Conservation (phyloP, 1,139 yeast species). For the Meyerozyma sp. region DNA sequence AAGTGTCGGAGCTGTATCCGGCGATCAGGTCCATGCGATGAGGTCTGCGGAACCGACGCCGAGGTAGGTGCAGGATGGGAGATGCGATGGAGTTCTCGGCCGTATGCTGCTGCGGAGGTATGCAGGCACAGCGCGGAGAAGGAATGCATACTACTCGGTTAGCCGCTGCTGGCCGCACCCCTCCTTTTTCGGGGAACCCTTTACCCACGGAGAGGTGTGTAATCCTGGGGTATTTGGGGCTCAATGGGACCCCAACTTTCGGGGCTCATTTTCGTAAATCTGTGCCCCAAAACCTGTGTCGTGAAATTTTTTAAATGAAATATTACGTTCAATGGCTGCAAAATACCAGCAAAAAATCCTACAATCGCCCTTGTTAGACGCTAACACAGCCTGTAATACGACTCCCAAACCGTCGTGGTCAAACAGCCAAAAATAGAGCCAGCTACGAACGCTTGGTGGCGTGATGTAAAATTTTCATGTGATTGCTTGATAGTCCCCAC, state of each 20-base stretch:
- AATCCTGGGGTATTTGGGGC: no score
- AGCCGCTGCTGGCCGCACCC: background rate
- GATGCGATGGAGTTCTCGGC: no score
- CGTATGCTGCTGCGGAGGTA: background rate
- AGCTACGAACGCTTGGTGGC: background rate
- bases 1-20: background rate
- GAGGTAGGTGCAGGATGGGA: background rate
- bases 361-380: background rate
- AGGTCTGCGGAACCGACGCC: background rate
- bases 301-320: no score
- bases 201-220: no score
- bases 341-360: background rate
- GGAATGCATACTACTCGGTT: no score
- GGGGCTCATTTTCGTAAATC: no score
- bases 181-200: background rate
- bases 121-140: background rate
- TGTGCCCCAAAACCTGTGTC: no score
- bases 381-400: background rate
- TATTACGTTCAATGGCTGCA: background rate
- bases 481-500: constrained; percentile 10
- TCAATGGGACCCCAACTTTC: no score
- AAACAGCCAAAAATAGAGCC: background rate
- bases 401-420: background rate
- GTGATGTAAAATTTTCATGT: constrained; percentile 8
- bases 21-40: background rate